phyloP scores from a whole-genome alignment of 768 basidiomycete genomes.

The Inosperma sp. region DNA sequence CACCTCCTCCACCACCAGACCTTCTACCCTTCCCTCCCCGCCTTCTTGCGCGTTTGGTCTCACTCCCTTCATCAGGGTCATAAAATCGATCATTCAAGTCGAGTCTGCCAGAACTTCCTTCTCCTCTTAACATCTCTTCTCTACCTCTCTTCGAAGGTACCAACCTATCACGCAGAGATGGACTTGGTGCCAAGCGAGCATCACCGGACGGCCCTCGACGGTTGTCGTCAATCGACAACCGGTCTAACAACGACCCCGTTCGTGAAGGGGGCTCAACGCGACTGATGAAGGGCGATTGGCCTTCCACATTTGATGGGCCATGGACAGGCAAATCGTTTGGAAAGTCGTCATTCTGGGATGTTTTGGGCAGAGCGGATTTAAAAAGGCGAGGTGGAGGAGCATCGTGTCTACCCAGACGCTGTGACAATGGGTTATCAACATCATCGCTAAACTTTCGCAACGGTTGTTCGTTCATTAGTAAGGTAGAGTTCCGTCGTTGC shows the following conservation, averaged over 20 bases:
- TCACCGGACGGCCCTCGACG: slow-evolving; percentile 8
- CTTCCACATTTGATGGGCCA: not conserved
- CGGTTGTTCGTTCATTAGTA: too few species aligned
- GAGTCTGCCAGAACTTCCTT: slow-evolving; percentile 9
- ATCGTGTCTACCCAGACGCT: not conserved
- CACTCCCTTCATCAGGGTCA: slow-evolving; percentile 29
- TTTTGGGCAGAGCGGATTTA: too few species aligned
- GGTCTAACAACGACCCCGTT: slow-evolving; percentile 30
- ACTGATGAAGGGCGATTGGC: slow-evolving; percentile 11
- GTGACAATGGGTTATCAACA: not conserved
- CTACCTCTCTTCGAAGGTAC: slow-evolving; percentile 39
- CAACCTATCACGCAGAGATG: slow-evolving; percentile 37
- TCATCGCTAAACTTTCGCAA: too few species aligned
- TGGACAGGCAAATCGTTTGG: too few species aligned
- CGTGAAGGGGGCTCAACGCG: slow-evolving; percentile 13
- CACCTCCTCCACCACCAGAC: slow-evolving; percentile 20
- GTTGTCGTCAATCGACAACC: slow-evolving; percentile 28
- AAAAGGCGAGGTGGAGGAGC: slow-evolving; percentile 2
- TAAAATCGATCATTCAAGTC: slow-evolving; percentile 18
- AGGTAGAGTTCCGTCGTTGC: too few species aligned
- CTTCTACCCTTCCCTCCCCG: slow-evolving; percentile 24
- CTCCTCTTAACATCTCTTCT: slow-evolving; percentile 26
- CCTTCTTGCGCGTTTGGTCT: slow-evolving; percentile 29
- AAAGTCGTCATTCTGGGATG: too few species aligned
- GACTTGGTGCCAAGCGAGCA: slow-evolving; percentile 11